Evolutionary conservation across 331 rosid species (phyloP).

Genomic region (Arachis monticola): DNA sequence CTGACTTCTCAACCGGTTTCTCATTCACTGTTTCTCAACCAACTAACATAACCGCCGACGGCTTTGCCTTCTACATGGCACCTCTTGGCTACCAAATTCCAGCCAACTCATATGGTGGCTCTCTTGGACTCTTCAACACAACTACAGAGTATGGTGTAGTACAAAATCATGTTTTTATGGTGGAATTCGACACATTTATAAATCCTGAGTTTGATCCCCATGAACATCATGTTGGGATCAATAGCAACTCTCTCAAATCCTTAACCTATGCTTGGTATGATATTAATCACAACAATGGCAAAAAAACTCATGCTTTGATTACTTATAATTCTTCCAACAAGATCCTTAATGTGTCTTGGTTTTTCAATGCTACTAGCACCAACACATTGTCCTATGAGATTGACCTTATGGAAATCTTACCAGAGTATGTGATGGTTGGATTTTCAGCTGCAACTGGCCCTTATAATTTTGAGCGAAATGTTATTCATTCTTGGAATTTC

Average conservation of each 20-base stretch:
- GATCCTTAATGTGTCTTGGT: constrained; percentile 29
- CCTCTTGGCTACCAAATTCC: constrained; percentile 32
- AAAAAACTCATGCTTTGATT: not conserved
- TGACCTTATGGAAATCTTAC: constrained; percentile 28
- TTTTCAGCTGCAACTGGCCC: constrained; percentile 39
- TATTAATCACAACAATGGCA: not conserved
- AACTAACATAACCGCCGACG: not conserved
- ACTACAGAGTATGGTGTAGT: not conserved
- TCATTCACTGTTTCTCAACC: constrained; percentile 18
- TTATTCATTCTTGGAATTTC: constrained; percentile 46
- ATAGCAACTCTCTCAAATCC: constrained; percentile 2
- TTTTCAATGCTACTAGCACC: not conserved
- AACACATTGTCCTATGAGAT: not conserved
- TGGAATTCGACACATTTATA: constrained; percentile 31
- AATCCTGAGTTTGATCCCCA: constrained; percentile 14
- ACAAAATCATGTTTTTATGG: constrained; percentile 35
- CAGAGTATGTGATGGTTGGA: constrained; percentile 37
- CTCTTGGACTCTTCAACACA: constrained; percentile 26
- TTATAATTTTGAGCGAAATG: not conserved
- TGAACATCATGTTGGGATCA: constrained; percentile 35
- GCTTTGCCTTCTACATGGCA: constrained; percentile 44
- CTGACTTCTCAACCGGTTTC: constrained; percentile 42
- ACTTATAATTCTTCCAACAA: constrained; percentile 31
- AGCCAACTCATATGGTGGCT: constrained; percentile 31
- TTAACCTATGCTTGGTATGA: not conserved